Base-by-base conservation (phyloP, 768 basidiomycete genomes). In the Lactifluus subvellereus region DNA sequence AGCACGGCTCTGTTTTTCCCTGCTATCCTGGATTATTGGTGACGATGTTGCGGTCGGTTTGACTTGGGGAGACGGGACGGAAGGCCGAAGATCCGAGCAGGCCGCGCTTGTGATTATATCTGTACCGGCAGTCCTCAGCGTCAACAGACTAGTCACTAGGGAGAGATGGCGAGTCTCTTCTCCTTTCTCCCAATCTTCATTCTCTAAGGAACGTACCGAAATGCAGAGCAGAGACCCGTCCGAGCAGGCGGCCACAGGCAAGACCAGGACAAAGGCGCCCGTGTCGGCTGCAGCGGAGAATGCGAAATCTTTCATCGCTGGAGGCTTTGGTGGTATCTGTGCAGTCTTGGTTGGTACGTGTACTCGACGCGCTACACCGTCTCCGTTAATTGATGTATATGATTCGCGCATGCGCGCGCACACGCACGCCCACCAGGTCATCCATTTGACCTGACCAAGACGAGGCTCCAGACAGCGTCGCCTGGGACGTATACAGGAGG, bases 371-470 rank as follows among this genome's bases (percentile, higher is more conserved):
- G 6, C 56, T 48, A 20, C 33, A 30, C 8, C 32, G 38, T 42
- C 20, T 10, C 33, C 18, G 0, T 54, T 35, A 47, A 8, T 49
- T 47, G 38, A 30, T 35, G 13, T 50, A 16, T 47, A n/a, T 30
- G 32, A 33, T 47, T 40, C 40, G 7, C 22, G 47, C 33, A 16
- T 66, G 53, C 48, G 11, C 40, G 30, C n/a, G 9, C 33, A 16
- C 54, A 13, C 9, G 18, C 47, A 14, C 27, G n/a, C 13, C 9
- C 32, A 10, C 10, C 45, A 92, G 96, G 97, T 1, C 97, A 99
- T 72, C 97, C 97, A 9, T 99, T 98, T 73, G 97, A 99, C 76
- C 78, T 98, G 71, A 97, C 92, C 62, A 95, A 95, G 78, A 94
- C 91, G n/a, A 83, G 96, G 49, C 74, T 99, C 64, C 97, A 99